These are phyloP conservation scores for Nakaseomyces nivariensis DNA, from an alignment of 1,139 yeast genomes.

Conservation along the genomic window DNA sequence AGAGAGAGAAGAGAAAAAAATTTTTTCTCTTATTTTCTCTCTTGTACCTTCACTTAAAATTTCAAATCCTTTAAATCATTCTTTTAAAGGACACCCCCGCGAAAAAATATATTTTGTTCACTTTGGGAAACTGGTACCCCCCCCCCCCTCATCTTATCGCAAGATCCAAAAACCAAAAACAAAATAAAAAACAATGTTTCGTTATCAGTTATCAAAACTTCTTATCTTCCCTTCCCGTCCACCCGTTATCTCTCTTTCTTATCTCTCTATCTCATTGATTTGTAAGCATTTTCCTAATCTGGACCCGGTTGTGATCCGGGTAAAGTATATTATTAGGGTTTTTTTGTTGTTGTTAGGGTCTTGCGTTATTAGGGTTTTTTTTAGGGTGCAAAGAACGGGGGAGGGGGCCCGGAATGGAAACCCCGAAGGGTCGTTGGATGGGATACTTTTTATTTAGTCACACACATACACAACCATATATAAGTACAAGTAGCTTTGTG, in stretches of 20 bases:
- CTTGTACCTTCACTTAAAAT: constrained; percentile 3
- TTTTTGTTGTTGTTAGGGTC: background rate
- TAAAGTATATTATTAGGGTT: background rate
- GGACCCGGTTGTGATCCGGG: too few species aligned
- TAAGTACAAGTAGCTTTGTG: too few species aligned
- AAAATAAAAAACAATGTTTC: background rate
- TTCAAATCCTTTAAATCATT: constrained; percentile 3
- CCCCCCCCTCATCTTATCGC: too few species aligned
- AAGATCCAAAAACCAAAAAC: background rate
- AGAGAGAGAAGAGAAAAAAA: background rate
- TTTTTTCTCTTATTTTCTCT: background rate
- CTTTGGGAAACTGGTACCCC: background rate
- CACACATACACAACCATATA: too few species aligned
- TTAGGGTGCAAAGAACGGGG: background rate
- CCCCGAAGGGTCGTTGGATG: background rate
- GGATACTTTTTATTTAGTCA: background rate
- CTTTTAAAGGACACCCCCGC: constrained; percentile 1
- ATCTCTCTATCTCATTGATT: background rate
- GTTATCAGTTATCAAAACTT: background rate
- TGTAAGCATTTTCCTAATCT: too few species aligned
- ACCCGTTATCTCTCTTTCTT: background rate
- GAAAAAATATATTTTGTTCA: background rate
- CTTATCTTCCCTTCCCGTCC: background rate
- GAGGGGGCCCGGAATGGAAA: background rate
- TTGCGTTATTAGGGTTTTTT: background rate